These are phyloP conservation scores for Mycena metata DNA, from an alignment of 768 basidiomycete species.

Conservation along the genomic window DNA sequence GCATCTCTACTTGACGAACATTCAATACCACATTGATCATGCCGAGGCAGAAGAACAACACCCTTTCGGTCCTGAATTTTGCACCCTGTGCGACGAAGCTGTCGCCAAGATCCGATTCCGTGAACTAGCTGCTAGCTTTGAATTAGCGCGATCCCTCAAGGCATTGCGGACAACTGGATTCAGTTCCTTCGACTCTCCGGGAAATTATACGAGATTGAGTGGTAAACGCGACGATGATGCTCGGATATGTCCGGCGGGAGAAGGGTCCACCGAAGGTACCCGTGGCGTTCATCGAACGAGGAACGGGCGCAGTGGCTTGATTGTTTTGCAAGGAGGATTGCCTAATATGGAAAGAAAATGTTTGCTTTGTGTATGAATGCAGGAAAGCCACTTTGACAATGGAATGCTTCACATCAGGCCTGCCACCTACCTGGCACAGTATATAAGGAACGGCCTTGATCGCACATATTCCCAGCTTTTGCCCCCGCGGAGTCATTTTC, in stretches of 20 bases:
- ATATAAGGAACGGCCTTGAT: constrained; percentile 24
- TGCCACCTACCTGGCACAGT: constrained; percentile 5
- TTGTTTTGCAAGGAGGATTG: constrained; percentile 7
- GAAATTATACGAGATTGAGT: constrained; percentile 37
- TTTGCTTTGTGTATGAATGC: constrained; percentile 20
- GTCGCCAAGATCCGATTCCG: constrained; percentile 51
- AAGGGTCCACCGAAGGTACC: constrained; percentile 58
- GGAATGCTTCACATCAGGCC: constrained; percentile 4
- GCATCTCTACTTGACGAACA: constrained; percentile 62
- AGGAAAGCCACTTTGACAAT: constrained; percentile 20
- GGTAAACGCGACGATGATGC: constrained; percentile 11
- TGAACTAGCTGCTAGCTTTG: constrained; percentile 63
- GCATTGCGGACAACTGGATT: constrained; percentile 62
- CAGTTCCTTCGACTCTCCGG: constrained; percentile 57
- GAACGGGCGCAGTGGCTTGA: no score
- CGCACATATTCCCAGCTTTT: constrained; percentile 14
- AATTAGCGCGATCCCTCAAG: constrained; percentile 60
- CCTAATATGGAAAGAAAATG: constrained; percentile 26
- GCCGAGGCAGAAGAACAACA: constrained; percentile 41
- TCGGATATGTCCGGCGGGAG: constrained; percentile 53
- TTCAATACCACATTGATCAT: constrained; percentile 64
- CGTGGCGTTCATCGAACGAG: constrained; percentile 45
- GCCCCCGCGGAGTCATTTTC: constrained; percentile 22
- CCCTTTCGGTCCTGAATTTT: constrained; percentile 51
- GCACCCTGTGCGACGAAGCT: constrained; percentile 50